Percentiles rank a stretch among this genome's conserved stretches.
Conservation (phyloP, 2,329 filamentous ascomycete genomes). For the Aureobasidium lini region DNA sequence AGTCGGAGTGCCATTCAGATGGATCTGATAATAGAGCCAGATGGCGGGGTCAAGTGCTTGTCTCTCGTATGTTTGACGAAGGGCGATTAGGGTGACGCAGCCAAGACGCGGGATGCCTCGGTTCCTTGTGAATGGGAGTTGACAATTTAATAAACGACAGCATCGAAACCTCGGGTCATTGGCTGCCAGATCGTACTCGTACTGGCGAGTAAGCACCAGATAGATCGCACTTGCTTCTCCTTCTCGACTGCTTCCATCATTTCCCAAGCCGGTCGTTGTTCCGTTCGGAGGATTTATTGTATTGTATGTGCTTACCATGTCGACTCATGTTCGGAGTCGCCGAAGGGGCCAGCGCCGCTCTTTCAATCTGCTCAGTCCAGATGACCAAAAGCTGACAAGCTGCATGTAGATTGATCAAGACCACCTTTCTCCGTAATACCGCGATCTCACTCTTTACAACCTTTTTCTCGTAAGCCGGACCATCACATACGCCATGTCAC, state of each 20-base stretch:
- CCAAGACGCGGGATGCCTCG: constrained; percentile 11
- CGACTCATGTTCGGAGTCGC: neutral
- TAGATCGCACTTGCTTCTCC: neutral
- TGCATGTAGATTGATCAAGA: neutral
- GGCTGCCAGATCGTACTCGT: neutral
- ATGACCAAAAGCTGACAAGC: neutral
- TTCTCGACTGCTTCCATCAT: neutral
- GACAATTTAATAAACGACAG: neutral
- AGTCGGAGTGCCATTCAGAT: neutral
- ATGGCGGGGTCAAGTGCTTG: neutral
- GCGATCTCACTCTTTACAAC: neutral
- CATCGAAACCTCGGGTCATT: neutral
- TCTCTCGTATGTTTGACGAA: neutral
- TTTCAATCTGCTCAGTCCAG: neutral
- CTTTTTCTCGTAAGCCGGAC: neutral
- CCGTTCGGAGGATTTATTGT: neutral
- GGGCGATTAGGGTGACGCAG: neutral
- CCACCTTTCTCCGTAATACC: neutral
- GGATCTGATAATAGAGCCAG: neutral
- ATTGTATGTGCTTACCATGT: neutral
- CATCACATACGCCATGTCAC: neutral
- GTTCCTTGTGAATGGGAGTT: neutral
- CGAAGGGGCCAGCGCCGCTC: neutral
- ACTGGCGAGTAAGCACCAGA: neutral
- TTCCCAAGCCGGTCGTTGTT: neutral